Evolutionary conservation across 495 filamentous ascomycete species (phyloP).

Genomic region (Oleoguttula mirabilis): DNA sequence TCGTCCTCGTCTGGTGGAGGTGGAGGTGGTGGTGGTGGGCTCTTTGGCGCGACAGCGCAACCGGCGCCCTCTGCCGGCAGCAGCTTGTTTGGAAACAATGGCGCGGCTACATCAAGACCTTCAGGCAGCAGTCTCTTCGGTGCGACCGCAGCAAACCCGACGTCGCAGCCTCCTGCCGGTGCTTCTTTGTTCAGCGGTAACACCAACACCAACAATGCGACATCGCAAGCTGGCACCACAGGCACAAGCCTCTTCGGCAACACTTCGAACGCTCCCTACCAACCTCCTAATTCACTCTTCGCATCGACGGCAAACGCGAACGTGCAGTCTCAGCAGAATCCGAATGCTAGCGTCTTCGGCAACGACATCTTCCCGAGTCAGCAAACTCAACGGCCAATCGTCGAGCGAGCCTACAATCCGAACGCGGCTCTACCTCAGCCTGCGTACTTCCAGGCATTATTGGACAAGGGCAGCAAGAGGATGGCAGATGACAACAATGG

Average conservation of each 20-base stretch:
- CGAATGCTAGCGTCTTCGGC: constrained; percentile 8
- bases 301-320: background rate
- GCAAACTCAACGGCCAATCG: background rate
- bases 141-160: background rate
- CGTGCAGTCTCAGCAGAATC: background rate
- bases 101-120: too few relatives aligned
- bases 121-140: background rate
- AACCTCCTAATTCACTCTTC: constrained; percentile 6
- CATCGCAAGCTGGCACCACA: background rate
- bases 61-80: too few relatives aligned
- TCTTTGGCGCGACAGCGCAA: too few relatives aligned
- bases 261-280: background rate
- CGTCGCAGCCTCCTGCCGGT: background rate
- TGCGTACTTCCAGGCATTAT: constrained; percentile 77
- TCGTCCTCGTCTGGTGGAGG: too few relatives aligned
- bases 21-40: too few relatives aligned
- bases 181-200: background rate
- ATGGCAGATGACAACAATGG: constrained; percentile 35
- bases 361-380: constrained; percentile 5
- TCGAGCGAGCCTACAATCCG: constrained; percentile 5
- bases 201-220: background rate
- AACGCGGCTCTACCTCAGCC: constrained; percentile 19
- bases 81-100: too few relatives aligned
- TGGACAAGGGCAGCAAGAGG: constrained; percentile 63
- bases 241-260: constrained; percentile 3